Base-by-base conservation (phyloP, 305 asterid genomes). In the Withania somnifera region DNA sequence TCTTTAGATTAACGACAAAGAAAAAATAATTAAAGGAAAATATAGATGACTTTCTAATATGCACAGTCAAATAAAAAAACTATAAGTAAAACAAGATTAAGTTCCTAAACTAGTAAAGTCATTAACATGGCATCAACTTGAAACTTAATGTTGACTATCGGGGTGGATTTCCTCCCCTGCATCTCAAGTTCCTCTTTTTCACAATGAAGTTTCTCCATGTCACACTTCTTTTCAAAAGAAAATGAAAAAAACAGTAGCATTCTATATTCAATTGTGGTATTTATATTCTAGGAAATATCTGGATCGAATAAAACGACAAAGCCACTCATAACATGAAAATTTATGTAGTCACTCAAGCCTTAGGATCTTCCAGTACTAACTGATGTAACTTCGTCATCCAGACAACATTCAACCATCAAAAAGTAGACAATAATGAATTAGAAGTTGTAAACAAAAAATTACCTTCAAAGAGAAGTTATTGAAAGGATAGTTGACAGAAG, bases 391-490 rank as follows among this genome's bases (percentile, higher is more conserved):
- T 69, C 19, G 1, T 69, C 80, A 28, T 26, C 40, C 30, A 17
- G 6, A 76, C 17, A 51, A 51, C 68, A 76, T n/a, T 47, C 47
- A 76, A 40, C 80, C 80, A 28, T 76, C 19, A n/a, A n/a, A 47
- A 51, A 76, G 50, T 19, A 76, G 63, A 32, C 22, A 51, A 76
- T 17, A 7, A 17, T 51, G 63, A 76, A 30, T 30, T n/a, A 19
- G 38, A 32, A 28, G 28, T 28, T 76, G 51, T 53, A 61, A 52
- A 24, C 52, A 50, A 47, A 36, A n/a, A 17, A 61, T 54, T 88
- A 96, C 99, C 99, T 96, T 96, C 32, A 96, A 96, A 10, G 99
- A 96, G 89, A 96, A 96, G 87, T 96, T 96, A 89, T 98, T 96
- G 80, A 96, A 96, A 85, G 99, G 93, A 86, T 93, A 94, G 87